Evolutionary conservation across 2,329 filamentous ascomycete species (phyloP), one percentile per base, ranked within the genome.

Genomic region (Aspergillus flavus): DNA sequence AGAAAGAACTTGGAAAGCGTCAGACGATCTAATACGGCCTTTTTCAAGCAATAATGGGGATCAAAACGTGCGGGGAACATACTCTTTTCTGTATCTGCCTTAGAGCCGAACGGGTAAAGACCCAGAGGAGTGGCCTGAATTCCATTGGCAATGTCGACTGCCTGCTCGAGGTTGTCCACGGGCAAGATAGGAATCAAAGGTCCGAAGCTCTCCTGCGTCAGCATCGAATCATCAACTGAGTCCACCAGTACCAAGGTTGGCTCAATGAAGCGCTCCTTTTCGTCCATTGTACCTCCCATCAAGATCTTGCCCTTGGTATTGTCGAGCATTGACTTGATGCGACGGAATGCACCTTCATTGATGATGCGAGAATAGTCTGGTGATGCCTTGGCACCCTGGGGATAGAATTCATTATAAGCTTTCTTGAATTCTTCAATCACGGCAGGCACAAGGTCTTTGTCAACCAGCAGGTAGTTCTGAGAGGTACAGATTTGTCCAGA

Each of bases 261-360:
- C 76, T 94, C 93, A 70, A 99, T 95, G 79, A 91, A 97, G 57
- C 91, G 88, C 36, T 92, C 86, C 41, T 85, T 83, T 75, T 92
- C 89, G 76, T 98, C 93, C 81, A 91, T 89, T 60, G 89, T 87
- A 56, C 95, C 95, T 58, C 95, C 95, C 72, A 96, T 82, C 56
- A 98, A 84, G 67, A 99, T 93, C 80, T 91, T 91, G 77, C 95
- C 95, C 66, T 86, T 86, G 61, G 87, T 91, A 61, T 87, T 85
- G 76, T 97, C 93, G n/a, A 99, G 82, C 92, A 98, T 93, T 72
- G 88, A 87, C 86, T 95, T 96, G 70, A 98, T 85, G 43, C 94
- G 89, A 66, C 87, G 82, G 79, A 94, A 98, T 70, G 95, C 89
- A 48, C 85, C 82, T 68, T 87, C 83, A 78, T 96, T 97, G 79